Conservation (phyloP, 2,329 filamentous ascomycete species). For the Metarhizium sp. region DNA sequence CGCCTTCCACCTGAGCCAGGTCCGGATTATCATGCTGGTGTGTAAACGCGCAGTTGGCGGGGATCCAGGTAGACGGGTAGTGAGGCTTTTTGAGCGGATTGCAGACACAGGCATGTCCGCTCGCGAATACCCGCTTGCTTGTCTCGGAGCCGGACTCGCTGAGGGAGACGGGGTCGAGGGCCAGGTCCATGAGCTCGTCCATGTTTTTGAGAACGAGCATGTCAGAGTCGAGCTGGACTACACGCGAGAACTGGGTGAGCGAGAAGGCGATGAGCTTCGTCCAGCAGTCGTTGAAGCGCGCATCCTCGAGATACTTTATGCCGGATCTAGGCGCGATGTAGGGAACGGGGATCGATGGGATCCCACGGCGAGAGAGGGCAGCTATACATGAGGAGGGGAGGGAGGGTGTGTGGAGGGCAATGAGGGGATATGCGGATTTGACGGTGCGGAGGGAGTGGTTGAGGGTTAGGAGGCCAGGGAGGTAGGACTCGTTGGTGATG, state of each 20-base stretch:
- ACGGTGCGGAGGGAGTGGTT: constrained; percentile 62
- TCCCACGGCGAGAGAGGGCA: constrained; percentile 60
- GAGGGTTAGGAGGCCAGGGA: constrained; percentile 74
- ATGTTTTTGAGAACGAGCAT: constrained; percentile 80
- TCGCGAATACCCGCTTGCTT: constrained; percentile 63
- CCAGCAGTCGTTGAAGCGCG: constrained; percentile 86
- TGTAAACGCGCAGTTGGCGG: constrained; percentile 49
- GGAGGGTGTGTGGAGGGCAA: constrained; percentile 73
- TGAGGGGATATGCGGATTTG: constrained; percentile 62
- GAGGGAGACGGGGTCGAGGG: constrained; percentile 45
- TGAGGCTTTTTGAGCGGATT: constrained; percentile 71
- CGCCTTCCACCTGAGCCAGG: constrained; percentile 34
- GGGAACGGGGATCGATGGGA: constrained; percentile 59
- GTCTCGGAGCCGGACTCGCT: constrained; percentile 7
- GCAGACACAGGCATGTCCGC: constrained; percentile 77
- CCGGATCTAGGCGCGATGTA: constrained; percentile 62
- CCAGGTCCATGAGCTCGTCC: constrained; percentile 84
- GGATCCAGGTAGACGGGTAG: constrained; percentile 64
- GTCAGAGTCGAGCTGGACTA: constrained; percentile 81
- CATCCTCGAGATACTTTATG: constrained; percentile 63
- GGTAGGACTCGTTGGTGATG: constrained; percentile 76
- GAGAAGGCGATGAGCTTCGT: constrained; percentile 75
- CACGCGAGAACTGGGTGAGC: constrained; percentile 64
- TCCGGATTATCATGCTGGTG: constrained; percentile 38
- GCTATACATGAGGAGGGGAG: constrained; percentile 60